Evolutionary conservation across 202 grass and related monocot genomes (phyloP).

Genomic region (Carex sylvatica): DNA sequence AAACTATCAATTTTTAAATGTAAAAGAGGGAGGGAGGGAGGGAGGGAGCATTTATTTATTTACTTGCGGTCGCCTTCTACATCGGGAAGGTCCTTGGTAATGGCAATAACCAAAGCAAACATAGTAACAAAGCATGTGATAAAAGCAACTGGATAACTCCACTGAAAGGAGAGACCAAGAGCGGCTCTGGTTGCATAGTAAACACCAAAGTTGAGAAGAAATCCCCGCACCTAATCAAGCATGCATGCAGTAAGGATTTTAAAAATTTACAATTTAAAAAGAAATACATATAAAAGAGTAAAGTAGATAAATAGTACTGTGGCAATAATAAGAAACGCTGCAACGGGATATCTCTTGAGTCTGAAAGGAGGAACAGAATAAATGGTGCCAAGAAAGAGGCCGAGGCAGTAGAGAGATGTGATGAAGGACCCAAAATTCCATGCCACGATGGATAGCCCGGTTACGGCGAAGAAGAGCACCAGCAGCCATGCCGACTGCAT

Average conservation of each 20-base stretch:
- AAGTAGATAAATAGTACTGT: conserved; percentile 38
- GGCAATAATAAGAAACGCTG: conserved; percentile 98
- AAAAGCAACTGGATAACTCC: conserved; percentile 94
- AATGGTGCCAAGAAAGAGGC: conserved; percentile 95
- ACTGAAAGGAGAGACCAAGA: conserved; percentile 87
- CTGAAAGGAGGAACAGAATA: conserved; percentile 99
- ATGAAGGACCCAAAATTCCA: conserved; percentile 91
- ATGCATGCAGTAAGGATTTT: background rate
- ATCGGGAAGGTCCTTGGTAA: conserved; percentile 99
- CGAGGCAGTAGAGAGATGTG: conserved; percentile 85
- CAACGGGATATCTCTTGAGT: conserved; percentile 85
- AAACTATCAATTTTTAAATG: conserved; percentile 19
- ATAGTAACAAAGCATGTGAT: conserved; percentile 95
- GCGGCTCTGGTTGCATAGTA: conserved; percentile 98
- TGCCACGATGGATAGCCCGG: conserved; percentile 69
- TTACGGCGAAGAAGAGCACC: conserved; percentile 59
- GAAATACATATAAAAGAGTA: background rate
- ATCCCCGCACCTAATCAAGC: conserved; percentile 79
- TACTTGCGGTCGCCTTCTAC: conserved; percentile 99
- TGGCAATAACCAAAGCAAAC: conserved; percentile 99
- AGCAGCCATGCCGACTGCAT: conserved; percentile 81
- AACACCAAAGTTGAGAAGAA: conserved; percentile 99
- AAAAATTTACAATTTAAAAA: conserved; percentile 19
- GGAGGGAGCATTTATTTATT: conserved; percentile 22
- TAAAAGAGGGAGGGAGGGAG: background rate